phyloP scores from a whole-genome alignment of 495 filamentous ascomycete species.

The Schizothecium vesticola region DNA sequence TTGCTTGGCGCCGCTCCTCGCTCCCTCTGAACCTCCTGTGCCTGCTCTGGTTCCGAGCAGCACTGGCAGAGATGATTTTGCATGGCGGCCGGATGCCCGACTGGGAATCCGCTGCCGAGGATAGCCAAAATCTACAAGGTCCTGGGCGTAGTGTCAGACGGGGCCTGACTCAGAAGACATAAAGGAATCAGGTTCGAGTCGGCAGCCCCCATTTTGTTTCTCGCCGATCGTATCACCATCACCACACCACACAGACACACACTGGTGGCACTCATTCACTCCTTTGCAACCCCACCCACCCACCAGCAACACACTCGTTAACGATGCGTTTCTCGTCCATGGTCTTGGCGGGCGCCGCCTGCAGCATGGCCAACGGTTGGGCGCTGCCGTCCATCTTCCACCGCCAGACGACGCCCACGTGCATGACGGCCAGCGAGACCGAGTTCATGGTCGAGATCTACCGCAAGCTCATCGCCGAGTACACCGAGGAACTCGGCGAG shows the following conservation, averaged over 20 bases:
- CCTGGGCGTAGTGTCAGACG: not conserved
- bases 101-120: not conserved
- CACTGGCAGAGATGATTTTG: not conserved
- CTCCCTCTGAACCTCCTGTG: not conserved
- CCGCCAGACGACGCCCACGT: not conserved
- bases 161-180: not conserved
- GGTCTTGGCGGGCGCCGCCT: slow-evolving; percentile 4
- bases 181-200: not conserved
- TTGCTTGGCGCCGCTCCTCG: not conserved
- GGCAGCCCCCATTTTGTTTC: not conserved
- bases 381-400: slow-evolving; percentile 6
- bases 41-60: not conserved
- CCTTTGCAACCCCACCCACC: not conserved
- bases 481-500: slow-evolving; percentile 8
- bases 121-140: not conserved
- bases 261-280: not conserved
- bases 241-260: not conserved
- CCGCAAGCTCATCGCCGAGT: slow-evolving; percentile 9
- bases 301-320: slow-evolving; percentile 1
- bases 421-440: slow-evolving; percentile 6
- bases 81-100: not conserved
- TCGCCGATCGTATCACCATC: not conserved
- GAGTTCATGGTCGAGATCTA: slow-evolving; percentile 6
- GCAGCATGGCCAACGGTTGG: not conserved
- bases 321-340: slow-evolving; percentile 1